Evolutionary conservation across 805 yeast genomes (phyloP).

Genomic region (Saccharomyces eubayanus): DNA sequence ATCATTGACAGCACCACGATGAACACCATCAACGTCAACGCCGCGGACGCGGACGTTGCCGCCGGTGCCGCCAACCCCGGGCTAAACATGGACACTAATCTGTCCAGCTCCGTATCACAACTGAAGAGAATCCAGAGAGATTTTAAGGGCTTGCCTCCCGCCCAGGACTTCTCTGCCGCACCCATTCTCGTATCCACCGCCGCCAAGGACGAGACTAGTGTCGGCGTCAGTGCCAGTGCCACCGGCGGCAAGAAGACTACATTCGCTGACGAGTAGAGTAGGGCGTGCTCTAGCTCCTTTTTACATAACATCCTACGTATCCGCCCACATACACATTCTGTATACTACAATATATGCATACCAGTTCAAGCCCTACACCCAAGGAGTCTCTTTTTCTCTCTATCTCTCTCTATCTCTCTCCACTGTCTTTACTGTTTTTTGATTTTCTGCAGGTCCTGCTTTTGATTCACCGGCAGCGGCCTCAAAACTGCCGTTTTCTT

Average conservation of each 20-base stretch:
- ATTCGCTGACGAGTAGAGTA: slow-evolving; percentile 13
- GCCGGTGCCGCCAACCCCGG: slow-evolving; percentile 9
- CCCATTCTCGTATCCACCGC: slow-evolving; percentile 1
- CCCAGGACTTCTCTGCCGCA: slow-evolving; percentile 8
- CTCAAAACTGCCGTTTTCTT: background rate
- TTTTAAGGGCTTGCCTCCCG: slow-evolving; percentile 72
- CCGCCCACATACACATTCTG: background rate
- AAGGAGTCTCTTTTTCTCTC: background rate
- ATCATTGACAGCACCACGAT: slow-evolving; percentile 6
- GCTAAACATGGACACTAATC: slow-evolving; percentile 21
- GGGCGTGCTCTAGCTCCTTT: background rate
- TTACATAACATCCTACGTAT: background rate
- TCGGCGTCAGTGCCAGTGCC: slow-evolving; percentile 17
- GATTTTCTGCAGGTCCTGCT: no score
- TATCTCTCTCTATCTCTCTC: background rate
- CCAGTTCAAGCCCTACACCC: background rate
- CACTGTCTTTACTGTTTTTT: no score
- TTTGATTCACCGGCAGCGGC: background rate
- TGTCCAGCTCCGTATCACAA: slow-evolving; percentile 41
- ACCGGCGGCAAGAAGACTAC: slow-evolving; percentile 27
- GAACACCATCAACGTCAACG: background rate
- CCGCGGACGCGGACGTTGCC: slow-evolving; percentile 7
- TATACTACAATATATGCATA: background rate
- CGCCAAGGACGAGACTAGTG: slow-evolving; percentile 6
- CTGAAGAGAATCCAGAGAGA: slow-evolving; percentile 68